These are phyloP conservation scores for Anethum foeniculum DNA, from an alignment of 140 eudicot species.

Conservation along the genomic window DNA sequence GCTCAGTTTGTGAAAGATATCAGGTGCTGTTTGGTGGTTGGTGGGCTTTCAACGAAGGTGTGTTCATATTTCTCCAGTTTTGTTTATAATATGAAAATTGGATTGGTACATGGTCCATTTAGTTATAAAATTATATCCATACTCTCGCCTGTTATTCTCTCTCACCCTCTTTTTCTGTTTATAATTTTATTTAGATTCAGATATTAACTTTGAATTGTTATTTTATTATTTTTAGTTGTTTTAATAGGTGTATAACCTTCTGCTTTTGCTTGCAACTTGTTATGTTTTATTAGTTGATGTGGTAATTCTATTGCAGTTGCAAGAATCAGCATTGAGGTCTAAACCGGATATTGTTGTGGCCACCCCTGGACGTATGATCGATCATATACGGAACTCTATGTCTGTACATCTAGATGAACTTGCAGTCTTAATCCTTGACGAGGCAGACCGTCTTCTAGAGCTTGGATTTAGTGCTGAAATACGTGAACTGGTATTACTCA, in stretches of 20 bases:
- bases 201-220: background rate
- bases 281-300: background rate
- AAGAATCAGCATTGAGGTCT: constrained; percentile 84
- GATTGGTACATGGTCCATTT: background rate
- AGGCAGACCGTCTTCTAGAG: constrained; percentile 97
- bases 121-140: background rate
- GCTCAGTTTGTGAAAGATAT: constrained; percentile 72
- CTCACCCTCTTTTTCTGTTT: background rate
- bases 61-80: constrained; percentile 9
- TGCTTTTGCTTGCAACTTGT: background rate
- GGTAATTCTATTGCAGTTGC: constrained; percentile 43
- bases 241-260: background rate
- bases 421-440: constrained; percentile 89
- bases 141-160: background rate
- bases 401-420: constrained; percentile 91
- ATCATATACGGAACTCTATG: constrained; percentile 88
- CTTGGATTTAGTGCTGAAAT: constrained; percentile 91
- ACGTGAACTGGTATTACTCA: constrained; percentile 54
- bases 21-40: constrained; percentile 80
- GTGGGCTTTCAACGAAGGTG: constrained; percentile 85
- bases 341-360: constrained; percentile 97
- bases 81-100: background rate
- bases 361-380: constrained; percentile 97
- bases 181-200: too few relatives aligned
- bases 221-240: background rate